Evolutionary conservation across 176 grass and related monocot genomes (phyloP).

Genomic region (Thalia dealbata): DNA sequence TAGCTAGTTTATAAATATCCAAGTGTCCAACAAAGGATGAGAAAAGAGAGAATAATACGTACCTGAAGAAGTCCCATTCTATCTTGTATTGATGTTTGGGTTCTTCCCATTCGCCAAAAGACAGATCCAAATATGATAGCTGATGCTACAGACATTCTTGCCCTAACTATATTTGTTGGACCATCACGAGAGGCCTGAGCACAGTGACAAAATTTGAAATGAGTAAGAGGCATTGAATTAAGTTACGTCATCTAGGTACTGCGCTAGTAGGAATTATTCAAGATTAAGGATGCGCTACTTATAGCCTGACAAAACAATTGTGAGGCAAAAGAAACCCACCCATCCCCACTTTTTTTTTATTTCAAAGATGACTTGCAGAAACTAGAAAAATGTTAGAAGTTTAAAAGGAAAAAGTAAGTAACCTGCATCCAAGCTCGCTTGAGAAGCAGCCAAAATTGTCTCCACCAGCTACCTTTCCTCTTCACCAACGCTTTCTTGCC

Average conservation of each 20-base stretch:
- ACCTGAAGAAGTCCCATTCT: conserved; percentile 97
- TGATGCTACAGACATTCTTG: conserved; percentile 92
- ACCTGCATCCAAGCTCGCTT: conserved; percentile 99
- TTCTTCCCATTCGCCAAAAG: conserved; percentile 87
- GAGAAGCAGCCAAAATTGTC: conserved; percentile 70
- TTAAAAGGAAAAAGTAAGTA: conserved; percentile 2
- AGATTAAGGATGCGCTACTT: background rate
- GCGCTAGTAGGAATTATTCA: background rate
- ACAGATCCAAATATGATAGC: conserved; percentile 96
- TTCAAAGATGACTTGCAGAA: background rate
- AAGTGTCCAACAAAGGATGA: conserved; percentile 16
- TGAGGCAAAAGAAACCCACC: background rate
- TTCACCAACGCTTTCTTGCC: conserved; percentile 38
- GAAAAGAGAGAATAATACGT: conserved; percentile 7
- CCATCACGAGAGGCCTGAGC: conserved; percentile 85
- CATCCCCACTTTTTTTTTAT: background rate
- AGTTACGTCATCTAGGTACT: too few species aligned
- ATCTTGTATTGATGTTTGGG: conserved; percentile 91
- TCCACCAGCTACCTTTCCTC: conserved; percentile 61
- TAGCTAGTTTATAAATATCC: conserved; percentile 8
- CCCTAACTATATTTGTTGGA: conserved; percentile 95
- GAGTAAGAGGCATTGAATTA: too few species aligned
- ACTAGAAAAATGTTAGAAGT: background rate
- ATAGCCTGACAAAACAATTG: background rate
- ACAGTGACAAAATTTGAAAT: conserved; percentile 9